Base-by-base conservation (phyloP, 2,329 filamentous ascomycete genomes). In the Rhynchosporium agropyri region DNA sequence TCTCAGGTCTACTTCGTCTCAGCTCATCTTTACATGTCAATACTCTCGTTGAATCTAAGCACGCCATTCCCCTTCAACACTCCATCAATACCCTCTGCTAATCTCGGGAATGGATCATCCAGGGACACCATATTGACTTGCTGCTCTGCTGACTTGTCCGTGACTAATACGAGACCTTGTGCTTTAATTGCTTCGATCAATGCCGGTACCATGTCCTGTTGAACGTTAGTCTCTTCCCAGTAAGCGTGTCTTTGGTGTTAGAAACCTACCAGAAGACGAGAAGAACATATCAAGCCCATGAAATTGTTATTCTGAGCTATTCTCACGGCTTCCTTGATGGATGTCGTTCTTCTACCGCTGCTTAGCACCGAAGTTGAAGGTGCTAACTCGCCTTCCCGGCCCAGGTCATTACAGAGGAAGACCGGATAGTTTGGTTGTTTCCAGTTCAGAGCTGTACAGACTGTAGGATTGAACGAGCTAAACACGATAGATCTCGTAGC, bases 371-470 rank as follows among this genome's bases (percentile, higher is more conserved):
- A 67, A 3, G 43, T 20, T 28, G 64, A 63, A 13, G 69, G 71
- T 3, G 69, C 69, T 7, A 73, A 64, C 33, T 75, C 72, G 33
- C 81, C 82, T 64, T 87, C 84, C 7, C 83, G 81, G 28, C 92
- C 92, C 31, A 98, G 84, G 64, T 97, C 92, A 75, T 98, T 98
- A 79, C 93, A 97, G 53, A 98, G 82, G 70, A 99, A 90, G 0
- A 98, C 91, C 0, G 95, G 95, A 75, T 97, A 99, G 74, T 98
- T 99, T 2, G 95, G 95, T 76, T 99, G 95, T 77, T 99, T 99
- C 95, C 95, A 99, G 77, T 99, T 99, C 71, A 99, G 79, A 4
- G 94, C 93, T 15, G 91, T 96, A 77, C 95, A 99, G 26, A 98
- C 85, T 67, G 89, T 89, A 12, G 91, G 83, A 74, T 96, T 97